Evolutionary conservation across 1,139 yeast genomes (phyloP), one percentile per base, ranked within the genome.

Genomic region (Saccharomyces hybrid): DNA sequence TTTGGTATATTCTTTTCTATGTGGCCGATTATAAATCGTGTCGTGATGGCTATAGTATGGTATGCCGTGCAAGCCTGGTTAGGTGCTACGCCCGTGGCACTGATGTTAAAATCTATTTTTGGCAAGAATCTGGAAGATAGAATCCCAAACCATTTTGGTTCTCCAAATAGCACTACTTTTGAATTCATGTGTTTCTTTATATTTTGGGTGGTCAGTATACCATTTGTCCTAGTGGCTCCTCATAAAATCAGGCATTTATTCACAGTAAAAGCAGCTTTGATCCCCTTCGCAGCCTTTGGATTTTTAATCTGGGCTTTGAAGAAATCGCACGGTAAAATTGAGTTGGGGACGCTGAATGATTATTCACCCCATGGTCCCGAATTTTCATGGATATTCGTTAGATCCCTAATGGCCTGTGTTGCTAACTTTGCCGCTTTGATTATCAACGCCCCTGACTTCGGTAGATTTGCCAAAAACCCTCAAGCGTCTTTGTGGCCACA

Each of bases 401-500:
- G 78, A 62, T 79, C 89, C 8, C 74, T 83, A 48, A 84, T 88
- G 88, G 84, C 84, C 69, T 77, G 89, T 51, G 74, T 88, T 57
- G 88, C 95, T 25, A 86, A 86, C 72, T 88, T 88, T 66, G 95
- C 95, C 6, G 86, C 96, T 4, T 77, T 88, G 63, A 86, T 88
- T 65, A 81, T 86, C 59, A 89, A 88, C 71, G 86, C 93, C 16
- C 95, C 96, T 0, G 97, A 89, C 76, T 88, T 88, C 70, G 78
- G 95, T 14, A 81, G 96, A 70, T 86, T 88, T 70, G 85, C 96
- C 5, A 78, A 77, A 55, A 78, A 79, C 29, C 75, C 76, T 31
- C 65, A 65, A 29, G 73, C 80, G 19, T 76, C 83, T 1, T 60
- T 75, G 7, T 70, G 76, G 70, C 75, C 84, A 1, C 86, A 82